Base-by-base conservation (phyloP, 2,329 filamentous ascomycete species). In the Verticillium longisporum region DNA sequence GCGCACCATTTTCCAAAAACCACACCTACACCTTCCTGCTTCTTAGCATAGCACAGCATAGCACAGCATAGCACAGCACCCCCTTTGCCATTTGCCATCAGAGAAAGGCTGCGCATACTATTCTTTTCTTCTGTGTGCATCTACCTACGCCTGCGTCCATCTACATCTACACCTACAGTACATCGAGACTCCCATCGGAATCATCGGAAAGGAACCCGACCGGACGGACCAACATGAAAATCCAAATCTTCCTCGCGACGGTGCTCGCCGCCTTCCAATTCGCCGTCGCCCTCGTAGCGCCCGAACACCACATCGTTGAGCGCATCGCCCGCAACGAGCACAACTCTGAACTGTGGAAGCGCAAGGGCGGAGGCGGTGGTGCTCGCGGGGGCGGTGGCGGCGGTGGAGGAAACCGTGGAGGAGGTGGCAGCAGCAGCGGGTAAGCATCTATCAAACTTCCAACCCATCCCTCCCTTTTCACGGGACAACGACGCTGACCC, bases 301-400 rank as follows among this genome's bases (percentile, higher is more conserved):
- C 57, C n/a, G 26, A 54, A 18, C 41, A 37, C 41, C 31, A 59
- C 26, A 54, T 9, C 45, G 6, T 32, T 11, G 57, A 59, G 57
- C 31, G n/a, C 45, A 36, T 59, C 32, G 14, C 57, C 6, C 56
- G 62, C 54, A 57, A 62, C 33, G 53, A 62, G 58, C 34, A 57
- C 3, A 50, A 50, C 14, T 57, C 33, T 14, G 50, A 85, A 36
- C 72, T 87, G 26, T 86, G 78, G 75, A 87, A 85, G 76, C 79
- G 85, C 64, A 83, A 83, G 67, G 85, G 85, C 38, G 85, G 85
- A 56, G 85, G 84, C 6, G 83, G 82, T 9, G 74, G 81, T 11
- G 81, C 83, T 57, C 76, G 78, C 18, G 73, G 78, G 61, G 78
- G 80, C 10, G 73, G 74, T 15, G 67, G 73, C 32, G 67, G 74